These are phyloP conservation scores for Ophiosphaerella herpotricha DNA, from an alignment of 2,329 filamentous ascomycete species.

Conservation along the genomic window DNA sequence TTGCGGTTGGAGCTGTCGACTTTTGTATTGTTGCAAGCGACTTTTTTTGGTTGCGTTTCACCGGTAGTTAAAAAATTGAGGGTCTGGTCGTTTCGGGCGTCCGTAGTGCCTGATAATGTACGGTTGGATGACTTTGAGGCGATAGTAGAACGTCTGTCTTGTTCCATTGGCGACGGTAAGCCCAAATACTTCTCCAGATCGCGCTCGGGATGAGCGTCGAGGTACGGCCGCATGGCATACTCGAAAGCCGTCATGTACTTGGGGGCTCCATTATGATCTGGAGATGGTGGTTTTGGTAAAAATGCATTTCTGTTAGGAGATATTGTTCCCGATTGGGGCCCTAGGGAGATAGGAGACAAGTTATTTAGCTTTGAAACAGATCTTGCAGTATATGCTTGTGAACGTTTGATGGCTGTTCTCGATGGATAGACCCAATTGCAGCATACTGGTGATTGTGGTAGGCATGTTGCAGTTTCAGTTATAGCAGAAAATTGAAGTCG, in stretches of 20 bases:
- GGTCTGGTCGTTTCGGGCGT: background rate
- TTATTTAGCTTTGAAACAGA: too few relatives aligned
- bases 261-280: background rate
- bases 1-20: too few relatives aligned
- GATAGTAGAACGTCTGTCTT: background rate
- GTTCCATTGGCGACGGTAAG: background rate
- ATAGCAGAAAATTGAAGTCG: too few relatives aligned
- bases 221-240: conserved; percentile 10
- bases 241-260: conserved; percentile 10
- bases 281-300: background rate
- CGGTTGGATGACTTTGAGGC: too few relatives aligned
- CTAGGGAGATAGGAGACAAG: background rate
- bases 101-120: background rate
- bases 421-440: too few relatives aligned
- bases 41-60: too few relatives aligned
- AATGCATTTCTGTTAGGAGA: background rate
- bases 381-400: too few relatives aligned
- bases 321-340: background rate
- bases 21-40: too few relatives aligned
- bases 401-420: too few relatives aligned
- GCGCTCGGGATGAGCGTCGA: background rate
- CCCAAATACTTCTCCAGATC: background rate
- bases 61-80: too few relatives aligned
- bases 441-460: too few relatives aligned
- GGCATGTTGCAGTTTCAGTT: too few relatives aligned